Base-by-base conservation (phyloP, 2,329 filamentous ascomycete genomes). In the Colletotrichum sidae region DNA sequence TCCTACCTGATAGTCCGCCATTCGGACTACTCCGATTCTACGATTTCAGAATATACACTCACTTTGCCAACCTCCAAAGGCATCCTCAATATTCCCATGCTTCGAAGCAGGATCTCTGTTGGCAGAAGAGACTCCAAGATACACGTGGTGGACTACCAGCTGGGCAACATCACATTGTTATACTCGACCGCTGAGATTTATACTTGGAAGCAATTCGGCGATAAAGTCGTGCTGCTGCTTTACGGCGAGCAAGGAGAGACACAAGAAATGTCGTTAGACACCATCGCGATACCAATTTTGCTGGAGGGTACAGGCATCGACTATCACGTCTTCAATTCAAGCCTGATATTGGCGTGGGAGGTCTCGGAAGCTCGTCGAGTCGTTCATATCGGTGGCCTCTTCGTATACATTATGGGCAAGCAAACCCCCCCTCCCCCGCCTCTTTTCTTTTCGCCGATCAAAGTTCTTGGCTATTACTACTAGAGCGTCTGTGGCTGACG, bases 181-280 rank as follows among this genome's bases (percentile, higher is more conserved):
- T 93, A 92, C 75, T 91, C 88, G 0, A 90, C 90, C 2, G 88
- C 88, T 0, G 90, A 93, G 70, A 85, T 92, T 33, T 87, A 89
- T 67, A 91, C 89, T 0, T 91, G 89, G 86, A 90, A 92, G 74
- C 82, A 85, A 55, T 88, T 90, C 65, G 81, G 80, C 0, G 78
- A 84, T 44, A 85, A 83, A 73, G 89, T 86, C 12, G 84, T 88
- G 1, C 75, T 92, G 2, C 75, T 92, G 2, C 76, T 92, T 3
- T 92, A 92, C 68, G 88, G 87, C 3, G 88, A 86, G 0, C 79
- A 83, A 0, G 81, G 81, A 12, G 90, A 92, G 70, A 78, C 79
- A 2, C 88, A 92, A 67, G 90, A 92, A 70, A 77, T 92, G 37
- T 86, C 85, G 0, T 71, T 90, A 15, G 74, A 76, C 13, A 71